phyloP scores from a whole-genome alignment of 1,284 basidiomycete species.

The Pholiota adiposa region DNA sequence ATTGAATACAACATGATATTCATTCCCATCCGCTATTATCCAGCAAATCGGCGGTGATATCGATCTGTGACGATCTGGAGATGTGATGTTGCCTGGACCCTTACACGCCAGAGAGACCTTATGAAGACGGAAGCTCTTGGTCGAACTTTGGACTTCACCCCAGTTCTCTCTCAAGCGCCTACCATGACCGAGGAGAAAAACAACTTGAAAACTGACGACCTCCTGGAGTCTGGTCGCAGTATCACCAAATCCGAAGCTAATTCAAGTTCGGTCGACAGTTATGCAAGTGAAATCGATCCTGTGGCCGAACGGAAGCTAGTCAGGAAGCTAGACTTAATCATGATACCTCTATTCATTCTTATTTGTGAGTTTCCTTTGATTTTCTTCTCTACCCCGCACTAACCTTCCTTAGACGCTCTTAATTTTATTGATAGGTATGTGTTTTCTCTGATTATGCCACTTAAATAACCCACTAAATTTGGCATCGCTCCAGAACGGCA shows the following conservation, averaged over 20 bases:
- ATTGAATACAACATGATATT: slow-evolving; percentile 7
- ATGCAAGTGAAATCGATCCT: slow-evolving; percentile 24
- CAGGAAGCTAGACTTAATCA: slow-evolving; percentile 40
- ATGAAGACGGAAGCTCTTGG: background rate
- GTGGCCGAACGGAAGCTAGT: slow-evolving; percentile 38
- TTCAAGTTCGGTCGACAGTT: background rate
- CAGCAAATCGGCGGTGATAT: background rate
- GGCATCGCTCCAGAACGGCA: slow-evolving; percentile 24
- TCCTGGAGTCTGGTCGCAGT: slow-evolving; percentile 7
- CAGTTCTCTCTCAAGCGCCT: slow-evolving; percentile 1
- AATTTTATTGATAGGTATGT: slow-evolving; percentile 45
- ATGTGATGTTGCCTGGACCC: slow-evolving; percentile 6
- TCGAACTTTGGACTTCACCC: background rate
- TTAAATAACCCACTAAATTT: slow-evolving; percentile 10
- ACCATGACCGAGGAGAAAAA: slow-evolving; percentile 11
- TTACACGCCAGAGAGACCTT: background rate
- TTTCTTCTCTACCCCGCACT: background rate
- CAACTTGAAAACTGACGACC: slow-evolving; percentile 3
- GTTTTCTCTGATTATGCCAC: background rate
- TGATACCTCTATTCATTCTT: slow-evolving; percentile 44
- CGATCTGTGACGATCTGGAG: background rate
- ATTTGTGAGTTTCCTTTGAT: slow-evolving; percentile 36
- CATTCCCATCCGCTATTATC: slow-evolving; percentile 3
- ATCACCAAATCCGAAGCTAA: slow-evolving; percentile 1
- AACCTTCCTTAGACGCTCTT: slow-evolving; percentile 32